Base-by-base conservation (phyloP, 2,329 filamentous ascomycete genomes). In the Herpotrichia juniperi region DNA sequence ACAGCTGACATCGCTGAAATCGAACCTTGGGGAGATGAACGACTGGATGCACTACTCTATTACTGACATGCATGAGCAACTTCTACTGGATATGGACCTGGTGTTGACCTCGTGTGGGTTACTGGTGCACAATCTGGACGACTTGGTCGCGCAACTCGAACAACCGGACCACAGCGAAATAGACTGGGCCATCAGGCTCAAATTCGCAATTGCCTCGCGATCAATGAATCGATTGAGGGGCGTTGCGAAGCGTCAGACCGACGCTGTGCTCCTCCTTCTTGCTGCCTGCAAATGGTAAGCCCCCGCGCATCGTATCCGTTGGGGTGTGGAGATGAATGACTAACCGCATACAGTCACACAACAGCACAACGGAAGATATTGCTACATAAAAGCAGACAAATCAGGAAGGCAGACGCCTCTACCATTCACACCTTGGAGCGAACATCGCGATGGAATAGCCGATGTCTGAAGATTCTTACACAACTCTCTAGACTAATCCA, bases 321-420 rank as follows among this genome's bases (percentile, higher is more conserved):
- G n/a, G 25, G 16, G n/a, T 19, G 31, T 17, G 19, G 28, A 21
- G 11, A 46, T 46, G 19, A n/a, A 16, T 40, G 30, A 45, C 65
- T 71, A 57, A 71, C 58, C 30, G n/a, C 24, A 34, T 14, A n/a
- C 48, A 71, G 68, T 46, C 68, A 71, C 52, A 65, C 64, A 28
- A 59, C 63, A 57, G 70, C 70, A 28, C 70, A 73, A 43, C 63
- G 70, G 46, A 73, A 73, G 53, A 73, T 73, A 11, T 48, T 73
- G 10, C 57, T 73, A 17, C 61, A 73, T 57, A 73, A 73, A 49
- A 69, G 66, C 43, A 66, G 68, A 39, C 67, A 72, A 37, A 72
- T 72, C 31, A 64, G 66, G 22, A 66, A 67, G 40, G 66, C 69
- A 48, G 68, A 72, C 47, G 58, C 60, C 34, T 59, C 67, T 28